Conservation (phyloP, 2,329 filamentous ascomycete genomes). For the Thelonectria rubi region DNA sequence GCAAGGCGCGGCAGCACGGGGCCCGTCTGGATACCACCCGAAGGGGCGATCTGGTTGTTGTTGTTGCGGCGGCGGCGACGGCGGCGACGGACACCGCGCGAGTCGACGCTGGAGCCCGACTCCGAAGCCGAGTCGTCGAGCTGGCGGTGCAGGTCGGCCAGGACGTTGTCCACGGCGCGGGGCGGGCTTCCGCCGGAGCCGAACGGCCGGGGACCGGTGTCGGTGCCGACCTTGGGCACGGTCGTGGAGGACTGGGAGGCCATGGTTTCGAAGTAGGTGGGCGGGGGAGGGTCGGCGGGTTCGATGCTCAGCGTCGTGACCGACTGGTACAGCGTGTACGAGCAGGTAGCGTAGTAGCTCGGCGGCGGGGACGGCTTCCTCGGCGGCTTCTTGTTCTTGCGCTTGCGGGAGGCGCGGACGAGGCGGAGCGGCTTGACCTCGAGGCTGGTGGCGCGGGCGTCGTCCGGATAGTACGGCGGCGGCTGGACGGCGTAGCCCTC, state of each 20-base stretch:
- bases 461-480: slow-evolving; percentile 29
- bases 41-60: slow-evolving; percentile 33
- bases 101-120: slow-evolving; percentile 32
- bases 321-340: slow-evolving; percentile 26
- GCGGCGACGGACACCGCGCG: slow-evolving; percentile 18
- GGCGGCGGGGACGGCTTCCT: slow-evolving; percentile 20
- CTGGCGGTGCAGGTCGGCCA: slow-evolving; percentile 34
- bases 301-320: slow-evolving; percentile 32
- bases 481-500: slow-evolving; percentile 30
- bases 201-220: slow-evolving; percentile 15
- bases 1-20: slow-evolving; percentile 29
- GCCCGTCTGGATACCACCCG: slow-evolving; percentile 32
- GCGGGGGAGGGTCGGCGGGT: slow-evolving; percentile 27
- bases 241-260: slow-evolving; percentile 24
- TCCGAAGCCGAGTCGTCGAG: slow-evolving; percentile 35
- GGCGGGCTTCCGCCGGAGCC: slow-evolving; percentile 26
- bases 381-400: slow-evolving; percentile 14
- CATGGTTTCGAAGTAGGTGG: slow-evolving; percentile 31
- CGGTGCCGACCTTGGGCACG: slow-evolving; percentile 33
- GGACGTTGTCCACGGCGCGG: slow-evolving; percentile 26
- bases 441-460: slow-evolving; percentile 22
- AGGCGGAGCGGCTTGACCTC: slow-evolving; percentile 35
- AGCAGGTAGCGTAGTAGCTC: slow-evolving; percentile 31
- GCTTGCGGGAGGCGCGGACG: slow-evolving; percentile 31
- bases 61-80: slow-evolving; percentile 33